These are phyloP conservation scores for Penicillium capsulatum DNA, from an alignment of 2,329 filamentous ascomycete genomes.

Conservation along the genomic window DNA sequence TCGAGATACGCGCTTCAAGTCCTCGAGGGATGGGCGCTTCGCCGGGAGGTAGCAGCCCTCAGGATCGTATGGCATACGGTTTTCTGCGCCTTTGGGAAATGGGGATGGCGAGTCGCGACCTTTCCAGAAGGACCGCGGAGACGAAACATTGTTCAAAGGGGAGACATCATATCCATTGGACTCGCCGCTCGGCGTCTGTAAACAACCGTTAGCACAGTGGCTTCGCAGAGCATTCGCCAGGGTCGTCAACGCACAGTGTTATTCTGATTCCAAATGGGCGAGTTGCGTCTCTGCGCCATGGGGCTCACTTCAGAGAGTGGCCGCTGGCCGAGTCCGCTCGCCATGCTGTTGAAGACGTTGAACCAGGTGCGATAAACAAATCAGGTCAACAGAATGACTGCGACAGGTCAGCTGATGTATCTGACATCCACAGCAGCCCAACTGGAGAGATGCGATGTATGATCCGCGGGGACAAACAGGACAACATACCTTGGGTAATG, in stretches of 20 bases:
- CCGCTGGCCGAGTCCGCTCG: constrained; percentile 57
- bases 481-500: constrained; percentile 20
- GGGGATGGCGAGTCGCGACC: constrained; percentile 64
- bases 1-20: constrained; percentile 86
- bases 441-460: not conserved
- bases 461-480: not conserved
- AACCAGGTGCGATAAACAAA: not conserved
- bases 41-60: constrained; percentile 65
- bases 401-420: constrained; percentile 11
- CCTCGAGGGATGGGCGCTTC: constrained; percentile 88
- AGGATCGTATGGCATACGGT: constrained; percentile 56
- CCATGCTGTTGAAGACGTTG: constrained; percentile 51
- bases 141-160: constrained; percentile 60
- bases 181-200: constrained; percentile 69
- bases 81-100: constrained; percentile 64
- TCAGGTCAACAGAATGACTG: constrained; percentile 8
- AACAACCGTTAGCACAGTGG: constrained; percentile 22
- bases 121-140: constrained; percentile 89
- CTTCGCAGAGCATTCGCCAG: not conserved
- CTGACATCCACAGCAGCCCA: constrained; percentile 1
- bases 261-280: constrained; percentile 78
- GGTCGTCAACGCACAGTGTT: constrained; percentile 56
- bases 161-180: constrained; percentile 84
- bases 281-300: constrained; percentile 82
- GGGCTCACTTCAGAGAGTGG: constrained; percentile 87